Evolutionary conservation across 2,329 filamentous ascomycete species (phyloP).

Genomic region (Metarhizium humberi): DNA sequence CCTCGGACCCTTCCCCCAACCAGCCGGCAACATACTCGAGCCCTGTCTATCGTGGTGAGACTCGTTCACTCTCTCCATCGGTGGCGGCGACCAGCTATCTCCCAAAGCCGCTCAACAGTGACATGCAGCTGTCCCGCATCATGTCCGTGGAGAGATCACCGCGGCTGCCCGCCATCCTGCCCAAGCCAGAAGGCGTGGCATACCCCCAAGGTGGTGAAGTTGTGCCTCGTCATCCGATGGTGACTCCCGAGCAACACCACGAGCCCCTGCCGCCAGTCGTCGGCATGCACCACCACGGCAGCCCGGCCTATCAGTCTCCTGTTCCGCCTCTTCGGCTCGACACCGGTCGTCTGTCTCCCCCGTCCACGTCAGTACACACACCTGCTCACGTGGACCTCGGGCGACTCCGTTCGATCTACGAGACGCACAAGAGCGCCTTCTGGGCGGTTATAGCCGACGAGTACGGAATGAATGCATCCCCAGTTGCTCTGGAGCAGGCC

Average conservation of each 20-base stretch:
- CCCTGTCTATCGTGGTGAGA: constrained; percentile 38
- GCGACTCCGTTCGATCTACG: constrained; percentile 62
- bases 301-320: constrained; percentile 23
- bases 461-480: constrained; percentile 56
- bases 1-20: constrained; percentile 43
- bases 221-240: constrained; percentile 30
- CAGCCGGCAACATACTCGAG: constrained; percentile 38
- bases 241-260: constrained; percentile 35
- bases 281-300: constrained; percentile 21
- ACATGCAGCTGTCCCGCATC: constrained; percentile 45
- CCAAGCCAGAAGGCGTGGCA: constrained; percentile 51
- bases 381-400: constrained; percentile 48
- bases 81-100: constrained; percentile 35
- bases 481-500: constrained; percentile 59
- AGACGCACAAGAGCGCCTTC: constrained; percentile 59
- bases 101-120: constrained; percentile 33
- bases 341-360: constrained; percentile 37
- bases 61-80: constrained; percentile 40
- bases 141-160: constrained; percentile 33
- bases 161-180: constrained; percentile 52
- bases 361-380: constrained; percentile 20
- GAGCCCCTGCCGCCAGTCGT: constrained; percentile 33
- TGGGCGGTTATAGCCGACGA: constrained; percentile 65
- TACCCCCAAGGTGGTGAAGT: constrained; percentile 25
- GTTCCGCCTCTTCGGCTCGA: constrained; percentile 49